Evolutionary conservation across 2,329 filamentous ascomycete species (phyloP).

Genomic region (Aspergillus novoparasiticus): DNA sequence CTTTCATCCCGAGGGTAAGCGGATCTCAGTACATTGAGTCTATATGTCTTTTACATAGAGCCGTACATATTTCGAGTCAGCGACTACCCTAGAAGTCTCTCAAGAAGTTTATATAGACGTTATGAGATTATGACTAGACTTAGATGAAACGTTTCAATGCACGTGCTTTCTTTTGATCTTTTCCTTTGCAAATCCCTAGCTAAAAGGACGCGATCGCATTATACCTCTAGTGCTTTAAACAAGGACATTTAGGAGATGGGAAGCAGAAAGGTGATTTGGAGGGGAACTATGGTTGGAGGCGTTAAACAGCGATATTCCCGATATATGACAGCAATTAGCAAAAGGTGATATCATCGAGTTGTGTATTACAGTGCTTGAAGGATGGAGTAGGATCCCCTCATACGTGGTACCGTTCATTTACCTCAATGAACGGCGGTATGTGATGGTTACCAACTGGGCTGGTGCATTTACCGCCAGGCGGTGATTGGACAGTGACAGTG

Average conservation of each 20-base stretch:
- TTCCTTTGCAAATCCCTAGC: background rate
- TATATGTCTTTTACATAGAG: background rate
- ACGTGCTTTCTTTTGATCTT: background rate
- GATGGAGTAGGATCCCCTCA: background rate
- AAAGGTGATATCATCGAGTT: background rate
- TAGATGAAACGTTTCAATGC: constrained; percentile 2
- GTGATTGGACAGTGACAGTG: constrained; percentile 4
- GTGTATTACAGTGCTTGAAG: background rate
- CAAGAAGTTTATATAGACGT: background rate
- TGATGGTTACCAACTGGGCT: background rate
- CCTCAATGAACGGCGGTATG: background rate
- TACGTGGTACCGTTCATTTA: constrained; percentile 1
- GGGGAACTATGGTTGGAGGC: background rate
- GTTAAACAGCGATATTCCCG: background rate
- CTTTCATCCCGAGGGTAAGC: background rate
- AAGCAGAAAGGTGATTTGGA: background rate
- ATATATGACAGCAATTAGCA: background rate
- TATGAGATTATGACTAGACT: constrained; percentile 6
- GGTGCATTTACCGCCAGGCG: constrained; percentile 1
- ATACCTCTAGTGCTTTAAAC: background rate
- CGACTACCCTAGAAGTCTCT: background rate
- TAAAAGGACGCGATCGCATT: background rate
- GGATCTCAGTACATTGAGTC: background rate
- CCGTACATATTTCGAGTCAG: background rate
- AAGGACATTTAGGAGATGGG: background rate